Evolutionary conservation across 163 green algal species (phyloP).

Genomic region (Volvox carteri): DNA sequence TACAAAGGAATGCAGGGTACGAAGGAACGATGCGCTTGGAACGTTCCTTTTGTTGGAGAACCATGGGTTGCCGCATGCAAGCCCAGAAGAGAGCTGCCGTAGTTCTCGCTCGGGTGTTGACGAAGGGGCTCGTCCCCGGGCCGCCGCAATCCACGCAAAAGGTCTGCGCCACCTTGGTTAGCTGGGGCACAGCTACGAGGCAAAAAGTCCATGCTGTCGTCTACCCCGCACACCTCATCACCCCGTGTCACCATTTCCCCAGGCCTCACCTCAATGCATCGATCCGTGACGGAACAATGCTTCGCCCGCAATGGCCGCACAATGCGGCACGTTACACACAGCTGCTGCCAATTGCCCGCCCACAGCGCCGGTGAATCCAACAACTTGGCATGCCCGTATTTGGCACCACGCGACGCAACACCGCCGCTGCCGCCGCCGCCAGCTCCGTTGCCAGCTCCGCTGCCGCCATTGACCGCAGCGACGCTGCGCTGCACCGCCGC

Average conservation of each 20-base stretch:
- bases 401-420: neutral
- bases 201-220: too few species aligned
- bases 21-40: too few species aligned
- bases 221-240: too few species aligned
- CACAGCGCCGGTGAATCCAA: conserved; percentile 90
- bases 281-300: conserved; percentile 90
- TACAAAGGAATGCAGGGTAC: too few species aligned
- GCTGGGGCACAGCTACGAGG: too few species aligned
- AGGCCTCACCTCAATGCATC: conserved; percentile 85
- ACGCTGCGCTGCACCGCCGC: conserved; percentile 36
- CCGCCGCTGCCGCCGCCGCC: neutral
- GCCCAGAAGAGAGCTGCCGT: too few species aligned
- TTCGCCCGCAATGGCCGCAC: conserved; percentile 95
- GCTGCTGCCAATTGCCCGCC: conserved; percentile 92
- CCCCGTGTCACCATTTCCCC: neutral
- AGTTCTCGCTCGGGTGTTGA: too few species aligned
- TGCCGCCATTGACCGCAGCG: neutral
- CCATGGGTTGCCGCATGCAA: too few species aligned
- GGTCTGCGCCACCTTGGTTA: too few species aligned
- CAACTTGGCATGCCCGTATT: conserved; percentile 47
- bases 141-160: too few species aligned
- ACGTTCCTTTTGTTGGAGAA: too few species aligned
- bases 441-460: neutral
- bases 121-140: too few species aligned
- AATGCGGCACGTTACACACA: conserved; percentile 95